Percentiles rank a stretch among this genome's conserved stretches.
These are phyloP conservation scores for Calophaca sinica DNA, from an alignment of 306 rosid species.

Conservation along the genomic window DNA sequence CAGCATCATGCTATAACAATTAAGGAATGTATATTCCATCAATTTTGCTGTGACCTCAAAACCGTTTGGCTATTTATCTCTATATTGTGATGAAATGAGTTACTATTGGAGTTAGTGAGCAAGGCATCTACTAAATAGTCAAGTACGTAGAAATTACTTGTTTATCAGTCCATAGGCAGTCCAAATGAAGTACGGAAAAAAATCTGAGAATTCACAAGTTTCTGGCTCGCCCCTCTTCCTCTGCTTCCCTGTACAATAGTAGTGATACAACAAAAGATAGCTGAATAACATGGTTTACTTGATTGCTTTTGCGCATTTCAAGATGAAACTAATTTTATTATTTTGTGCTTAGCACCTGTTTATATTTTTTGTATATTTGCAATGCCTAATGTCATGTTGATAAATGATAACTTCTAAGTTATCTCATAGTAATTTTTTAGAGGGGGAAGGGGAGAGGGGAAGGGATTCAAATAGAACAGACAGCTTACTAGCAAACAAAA, in stretches of 20 bases:
- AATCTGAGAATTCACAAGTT: not conserved
- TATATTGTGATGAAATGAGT: slow-evolving; percentile 38
- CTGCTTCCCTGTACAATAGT: not conserved
- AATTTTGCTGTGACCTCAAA: slow-evolving; percentile 58
- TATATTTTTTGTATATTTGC: not conserved
- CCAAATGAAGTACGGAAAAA: slow-evolving; percentile 17
- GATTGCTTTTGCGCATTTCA: not conserved
- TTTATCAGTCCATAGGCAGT: slow-evolving; percentile 17
- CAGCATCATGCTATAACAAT: slow-evolving; percentile 30
- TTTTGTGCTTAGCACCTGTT: not conserved
- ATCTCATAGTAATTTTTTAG: no score
- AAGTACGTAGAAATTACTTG: slow-evolving; percentile 25
- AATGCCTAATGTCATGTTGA: no score
- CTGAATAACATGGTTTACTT: not conserved
- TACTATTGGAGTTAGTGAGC: slow-evolving; percentile 19
- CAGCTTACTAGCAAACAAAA: no score
- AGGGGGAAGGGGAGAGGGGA: no score
- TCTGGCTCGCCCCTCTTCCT: not conserved
- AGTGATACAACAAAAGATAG: not conserved
- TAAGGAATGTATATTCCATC: slow-evolving; percentile 48
- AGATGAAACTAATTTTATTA: no score
- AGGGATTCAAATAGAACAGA: no score
- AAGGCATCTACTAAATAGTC: slow-evolving; percentile 12
- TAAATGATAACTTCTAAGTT: no score
- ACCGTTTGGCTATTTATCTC: slow-evolving; percentile 35